A percentile compares a stretch with the other conserved stretches of the same genome.
Evolutionary conservation across 805 yeast species (phyloP).

Genomic region (Ogataea paraovalis): DNA sequence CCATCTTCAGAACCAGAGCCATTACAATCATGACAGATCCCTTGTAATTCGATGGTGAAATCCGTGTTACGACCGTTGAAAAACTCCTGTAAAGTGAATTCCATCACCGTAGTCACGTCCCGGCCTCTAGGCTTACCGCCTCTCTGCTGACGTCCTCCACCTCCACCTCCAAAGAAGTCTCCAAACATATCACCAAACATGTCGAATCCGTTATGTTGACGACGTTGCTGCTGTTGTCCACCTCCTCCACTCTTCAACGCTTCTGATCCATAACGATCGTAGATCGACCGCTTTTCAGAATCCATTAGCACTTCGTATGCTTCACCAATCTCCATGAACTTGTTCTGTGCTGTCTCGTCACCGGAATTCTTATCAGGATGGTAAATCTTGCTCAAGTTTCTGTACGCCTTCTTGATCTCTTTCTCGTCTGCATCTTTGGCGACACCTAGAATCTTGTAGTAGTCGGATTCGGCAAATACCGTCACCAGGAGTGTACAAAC

Average conservation of each 20-base stretch:
- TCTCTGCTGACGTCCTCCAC: conserved; percentile 30
- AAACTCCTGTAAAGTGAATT: conserved; percentile 58
- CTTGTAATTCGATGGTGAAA: conserved; percentile 63
- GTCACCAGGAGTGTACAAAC: conserved; percentile 1
- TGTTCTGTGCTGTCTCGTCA: conserved; percentile 76
- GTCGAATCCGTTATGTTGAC: conserved; percentile 27
- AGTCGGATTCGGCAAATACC: conserved; percentile 37
- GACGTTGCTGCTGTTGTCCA: neutral
- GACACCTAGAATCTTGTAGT: conserved; percentile 62
- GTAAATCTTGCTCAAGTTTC: conserved; percentile 74
- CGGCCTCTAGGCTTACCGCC: conserved; percentile 42
- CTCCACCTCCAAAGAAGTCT: conserved; percentile 53
- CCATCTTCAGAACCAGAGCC: conserved; percentile 90
- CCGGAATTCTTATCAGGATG: conserved; percentile 95
- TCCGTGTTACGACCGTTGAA: conserved; percentile 65
- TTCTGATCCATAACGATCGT: conserved; percentile 75
- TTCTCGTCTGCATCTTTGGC: conserved; percentile 64
- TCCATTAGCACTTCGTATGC: conserved; percentile 86
- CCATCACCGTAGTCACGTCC: conserved; percentile 53
- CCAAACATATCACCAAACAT: conserved; percentile 61
- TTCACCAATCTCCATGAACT: conserved; percentile 86
- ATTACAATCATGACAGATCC: conserved; percentile 70
- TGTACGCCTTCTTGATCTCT: conserved; percentile 81
- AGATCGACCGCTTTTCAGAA: conserved; percentile 60
- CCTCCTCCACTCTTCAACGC: conserved; percentile 62